phyloP scores from a whole-genome alignment of 2,329 filamentous ascomycete genomes.

The Incumbomyces delicatus region DNA sequence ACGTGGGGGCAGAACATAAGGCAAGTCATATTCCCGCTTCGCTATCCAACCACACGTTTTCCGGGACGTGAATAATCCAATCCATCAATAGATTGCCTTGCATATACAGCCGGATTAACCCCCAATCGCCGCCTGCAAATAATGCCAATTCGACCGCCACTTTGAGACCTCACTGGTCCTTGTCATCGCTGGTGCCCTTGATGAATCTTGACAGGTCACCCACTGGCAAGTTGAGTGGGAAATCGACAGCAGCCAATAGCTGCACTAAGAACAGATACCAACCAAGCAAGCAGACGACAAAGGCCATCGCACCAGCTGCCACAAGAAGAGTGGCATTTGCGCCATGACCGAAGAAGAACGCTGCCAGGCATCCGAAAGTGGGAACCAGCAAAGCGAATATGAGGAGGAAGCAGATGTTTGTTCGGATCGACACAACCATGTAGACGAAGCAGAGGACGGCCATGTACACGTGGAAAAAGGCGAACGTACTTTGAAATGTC shows the following conservation, averaged over 20 bases:
- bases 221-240: slow-evolving; percentile 47
- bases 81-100: too few species aligned
- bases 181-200: slow-evolving; percentile 19
- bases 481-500: slow-evolving; percentile 24
- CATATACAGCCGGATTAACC: too few species aligned
- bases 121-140: too few species aligned
- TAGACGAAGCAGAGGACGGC: slow-evolving; percentile 56
- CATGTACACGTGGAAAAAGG: slow-evolving; percentile 59
- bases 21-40: too few species aligned
- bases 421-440: slow-evolving; percentile 60
- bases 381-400: slow-evolving; percentile 58
- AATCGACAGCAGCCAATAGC: slow-evolving; percentile 48
- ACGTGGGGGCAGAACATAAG: too few species aligned
- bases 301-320: slow-evolving; percentile 41
- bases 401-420: slow-evolving; percentile 59
- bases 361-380: slow-evolving; percentile 51
- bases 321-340: slow-evolving; percentile 10
- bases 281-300: slow-evolving; percentile 41
- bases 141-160: too few species aligned
- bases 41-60: too few species aligned
- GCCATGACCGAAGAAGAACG: slow-evolving; percentile 21
- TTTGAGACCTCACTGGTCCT: not conserved
- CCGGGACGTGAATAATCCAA: too few species aligned
- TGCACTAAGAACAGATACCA: slow-evolving; percentile 51
- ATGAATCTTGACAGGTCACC: slow-evolving; percentile 46